Evolutionary conservation across 2,329 filamentous ascomycete genomes (phyloP).

Genomic region (Fusarium praegraminearum): DNA sequence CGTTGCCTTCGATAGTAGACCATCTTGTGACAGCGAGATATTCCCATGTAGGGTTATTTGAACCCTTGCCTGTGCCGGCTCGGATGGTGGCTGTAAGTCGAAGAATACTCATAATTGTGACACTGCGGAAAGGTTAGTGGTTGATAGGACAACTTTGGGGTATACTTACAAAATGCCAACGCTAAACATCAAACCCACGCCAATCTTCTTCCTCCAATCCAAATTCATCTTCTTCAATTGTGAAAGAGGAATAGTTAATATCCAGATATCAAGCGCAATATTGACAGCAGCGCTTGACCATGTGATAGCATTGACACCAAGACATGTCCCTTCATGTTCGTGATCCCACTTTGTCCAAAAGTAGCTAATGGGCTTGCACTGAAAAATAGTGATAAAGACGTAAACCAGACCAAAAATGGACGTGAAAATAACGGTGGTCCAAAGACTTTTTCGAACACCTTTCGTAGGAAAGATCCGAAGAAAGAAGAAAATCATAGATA

Average conservation of each 20-base stretch:
- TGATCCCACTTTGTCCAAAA: constrained; percentile 67
- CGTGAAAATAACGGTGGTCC: constrained; percentile 57
- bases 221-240: constrained; percentile 58
- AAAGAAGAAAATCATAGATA: constrained; percentile 67
- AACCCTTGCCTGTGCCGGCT: constrained; percentile 44
- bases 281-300: constrained; percentile 66
- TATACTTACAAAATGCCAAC: constrained; percentile 60
- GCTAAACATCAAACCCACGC: constrained; percentile 64
- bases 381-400: constrained; percentile 59
- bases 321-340: constrained; percentile 57
- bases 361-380: constrained; percentile 63
- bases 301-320: constrained; percentile 61
- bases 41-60: constrained; percentile 53
- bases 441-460: constrained; percentile 56
- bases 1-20: constrained; percentile 56
- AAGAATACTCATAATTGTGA: constrained; percentile 55
- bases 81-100: constrained; percentile 52
- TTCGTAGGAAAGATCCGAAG: constrained; percentile 63
- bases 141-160: fast-evolving
- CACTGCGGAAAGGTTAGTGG: constrained; percentile 37
- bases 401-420: constrained; percentile 57
- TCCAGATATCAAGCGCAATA: constrained; percentile 64
- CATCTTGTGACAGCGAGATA: constrained; percentile 50
- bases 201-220: constrained; percentile 61
- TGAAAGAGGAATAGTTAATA: constrained; percentile 63